Base-by-base conservation (phyloP, 1,284 basidiomycete genomes). In the Ganoderma leucocontextum region DNA sequence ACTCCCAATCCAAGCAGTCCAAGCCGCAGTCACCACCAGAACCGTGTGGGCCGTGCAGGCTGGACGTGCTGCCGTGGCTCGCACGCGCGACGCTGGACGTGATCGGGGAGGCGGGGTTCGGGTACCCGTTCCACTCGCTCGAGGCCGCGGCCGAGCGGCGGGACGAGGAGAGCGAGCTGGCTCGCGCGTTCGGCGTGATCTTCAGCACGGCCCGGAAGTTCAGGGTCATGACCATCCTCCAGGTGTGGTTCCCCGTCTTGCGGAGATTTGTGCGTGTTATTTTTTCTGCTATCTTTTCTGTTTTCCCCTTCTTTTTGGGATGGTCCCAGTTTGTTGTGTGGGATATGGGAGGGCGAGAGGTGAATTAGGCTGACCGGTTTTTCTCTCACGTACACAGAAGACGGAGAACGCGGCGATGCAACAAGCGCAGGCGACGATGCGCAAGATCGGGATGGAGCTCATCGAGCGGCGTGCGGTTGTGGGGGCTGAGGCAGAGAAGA, bases 91-190 rank as follows among this genome's bases (percentile, higher is more conserved):
- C 91, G 1, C 82, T 94, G 17, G 92, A 93, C 73, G 84, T 91
- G 53, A 92, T 95, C 65, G 91, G 91, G 6, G 81, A 89, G 55
- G 89, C 92, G 22, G 86, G 87, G 8, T 92, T 92, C 74, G 88
- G 86, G 60, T 92, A 92, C 78, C 73, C 82, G 25, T 91, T 93
- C 79, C 80, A 87, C 62, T 80, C 87, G 5, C 82, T 89, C 47
- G 76, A 76, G 39, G 58, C 73, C 19, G 75, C 76, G 10, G 73
- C 73, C 17, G 65, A 60, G 35, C 52, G 70, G 10, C 76, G 80
- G 33, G 80, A 81, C 66, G 74, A 79, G 38, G 82, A 78, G 59
- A 83, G 87, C 75, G 87, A 89, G 74, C 85, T 92, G 36, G 84
- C 88, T 22, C 72, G 80, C 35, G 87, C 89, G 8, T 90, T 90